Percentiles rank a stretch among this genome's conserved stretches.
Evolutionary conservation across 306 rosid species (phyloP).

Genomic region (Citrullus amarus): DNA sequence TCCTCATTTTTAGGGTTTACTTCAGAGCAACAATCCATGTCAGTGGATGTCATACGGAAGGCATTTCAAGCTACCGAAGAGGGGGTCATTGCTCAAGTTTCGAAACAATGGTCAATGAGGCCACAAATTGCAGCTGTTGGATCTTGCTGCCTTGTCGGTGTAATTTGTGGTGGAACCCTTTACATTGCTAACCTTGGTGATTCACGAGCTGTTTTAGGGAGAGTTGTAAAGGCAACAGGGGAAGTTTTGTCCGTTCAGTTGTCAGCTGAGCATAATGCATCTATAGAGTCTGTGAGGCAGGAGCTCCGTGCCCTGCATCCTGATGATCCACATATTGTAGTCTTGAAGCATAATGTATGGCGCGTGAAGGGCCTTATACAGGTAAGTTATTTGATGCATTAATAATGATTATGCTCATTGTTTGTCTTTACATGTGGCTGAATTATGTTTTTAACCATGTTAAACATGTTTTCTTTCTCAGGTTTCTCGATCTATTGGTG

Average conservation of each 20-base stretch:
- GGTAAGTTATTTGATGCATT: slow-evolving; percentile 16
- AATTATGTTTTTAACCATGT: not conserved
- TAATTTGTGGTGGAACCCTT: slow-evolving; percentile 43
- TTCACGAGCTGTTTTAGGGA: slow-evolving; percentile 58
- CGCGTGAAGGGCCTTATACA: slow-evolving; percentile 55
- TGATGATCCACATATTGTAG: slow-evolving; percentile 42
- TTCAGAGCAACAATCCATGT: slow-evolving; percentile 48
- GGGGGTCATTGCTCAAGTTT: slow-evolving; percentile 38
- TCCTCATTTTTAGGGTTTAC: slow-evolving; percentile 34
- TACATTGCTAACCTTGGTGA: slow-evolving; percentile 47
- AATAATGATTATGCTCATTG: not conserved
- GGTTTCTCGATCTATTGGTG: slow-evolving; percentile 57
- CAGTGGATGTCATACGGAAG: slow-evolving; percentile 46
- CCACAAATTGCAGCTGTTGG: slow-evolving; percentile 68
- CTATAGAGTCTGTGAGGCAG: slow-evolving; percentile 47
- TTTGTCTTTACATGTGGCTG: not conserved
- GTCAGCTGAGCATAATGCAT: slow-evolving; percentile 46
- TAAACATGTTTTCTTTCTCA: slow-evolving; percentile 7
- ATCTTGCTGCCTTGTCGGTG: slow-evolving; percentile 52
- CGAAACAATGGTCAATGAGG: slow-evolving; percentile 28
- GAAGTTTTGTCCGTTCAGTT: slow-evolving; percentile 44
- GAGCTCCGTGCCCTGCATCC: slow-evolving; percentile 49
- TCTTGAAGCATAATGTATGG: slow-evolving; percentile 58
- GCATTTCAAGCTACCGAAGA: slow-evolving; percentile 63
- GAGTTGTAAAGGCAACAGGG: slow-evolving; percentile 43